Evolutionary conservation across 352 stramenopile species (phyloP), one percentile per base, ranked within the genome.

Genomic region (Globisporangium solare): DNA sequence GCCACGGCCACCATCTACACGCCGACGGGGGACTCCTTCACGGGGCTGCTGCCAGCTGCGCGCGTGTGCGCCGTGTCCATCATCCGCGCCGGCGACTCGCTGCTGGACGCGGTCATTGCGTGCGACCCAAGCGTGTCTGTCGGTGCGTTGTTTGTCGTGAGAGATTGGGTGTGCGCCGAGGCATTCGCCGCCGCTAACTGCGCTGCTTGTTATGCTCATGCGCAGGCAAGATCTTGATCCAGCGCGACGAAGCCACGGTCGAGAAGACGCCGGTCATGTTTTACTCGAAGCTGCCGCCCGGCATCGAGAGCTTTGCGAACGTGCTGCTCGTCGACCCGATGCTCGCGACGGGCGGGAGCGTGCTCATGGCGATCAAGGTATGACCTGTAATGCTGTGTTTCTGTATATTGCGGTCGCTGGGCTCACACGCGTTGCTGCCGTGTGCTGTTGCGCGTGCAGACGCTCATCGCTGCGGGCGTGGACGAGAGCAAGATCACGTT

Each of bases 301-400:
- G 75, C 35, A 88, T 98, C 22, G 59, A 77, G 46, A 65, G 59
- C 13, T 82, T 89, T 31, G 85, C 93, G 65, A 70, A 95, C 58
- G 81, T 98, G 15, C 63, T 99, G n/a, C 66, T 99, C 12, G 97
- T 97, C 50, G 95, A 99, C 78, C 95, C 96, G 17, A 99, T 99
- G 96, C 75, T 98, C 39, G 96, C 89, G 2, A 98, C 93, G 0
- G 82, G 79, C 45, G 81, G 94, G 32, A 97, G 84, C 47, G 92
- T 95, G 40, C 74, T 86, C 42, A 86, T 89, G 66, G 95, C 95
- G 42, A 94, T 99, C 55, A 83, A 97, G 62, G 79, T 92, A 54
- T 51, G 58, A 13, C 12, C n/a, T 13, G n/a, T 14, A 24, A 51
- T 41, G 27, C 24, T 2, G 21, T 56, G 32, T 24, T 41, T 3